Percentiles rank a stretch among this genome's conserved stretches.
These are phyloP conservation scores for Digitaria exilis DNA, from an alignment of 202 grass and related monocot genomes.

Conservation along the genomic window DNA sequence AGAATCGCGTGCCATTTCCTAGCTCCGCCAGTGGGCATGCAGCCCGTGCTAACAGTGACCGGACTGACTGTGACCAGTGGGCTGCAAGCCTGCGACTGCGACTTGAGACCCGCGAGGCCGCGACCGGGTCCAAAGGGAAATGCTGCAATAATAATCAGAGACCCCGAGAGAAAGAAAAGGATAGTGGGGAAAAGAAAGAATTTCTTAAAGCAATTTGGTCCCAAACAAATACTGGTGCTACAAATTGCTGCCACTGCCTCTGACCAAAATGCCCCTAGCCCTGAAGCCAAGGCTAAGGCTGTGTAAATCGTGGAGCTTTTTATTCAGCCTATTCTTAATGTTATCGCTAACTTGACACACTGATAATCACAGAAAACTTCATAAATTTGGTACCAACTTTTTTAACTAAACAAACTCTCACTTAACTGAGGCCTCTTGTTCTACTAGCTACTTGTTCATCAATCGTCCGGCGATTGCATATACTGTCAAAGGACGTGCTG, in stretches of 20 bases:
- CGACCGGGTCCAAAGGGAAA: constrained; percentile 38
- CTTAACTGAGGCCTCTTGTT: too few species aligned
- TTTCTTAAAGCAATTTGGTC: constrained; percentile 50
- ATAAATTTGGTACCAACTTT: too few species aligned
- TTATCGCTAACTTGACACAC: too few species aligned
- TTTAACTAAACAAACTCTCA: too few species aligned
- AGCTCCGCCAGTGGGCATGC: constrained; percentile 26
- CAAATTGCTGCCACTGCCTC: constrained; percentile 1
- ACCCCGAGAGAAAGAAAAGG: constrained; percentile 47
- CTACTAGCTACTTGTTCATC: too few species aligned
- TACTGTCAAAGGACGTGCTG: not conserved
- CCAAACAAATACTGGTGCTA: constrained; percentile 41
- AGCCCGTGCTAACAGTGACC: too few species aligned
- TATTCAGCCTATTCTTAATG: too few species aligned
- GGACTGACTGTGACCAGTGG: constrained; percentile 29
- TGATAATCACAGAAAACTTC: too few species aligned
- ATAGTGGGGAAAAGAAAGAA: constrained; percentile 23
- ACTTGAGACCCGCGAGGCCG: constrained; percentile 30
- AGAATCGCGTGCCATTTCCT: constrained; percentile 36
- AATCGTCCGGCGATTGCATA: too few species aligned
- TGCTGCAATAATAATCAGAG: constrained; percentile 49
- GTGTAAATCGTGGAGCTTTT: too few species aligned
- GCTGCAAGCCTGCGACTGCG: not conserved
- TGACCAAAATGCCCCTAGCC: constrained; percentile 43
- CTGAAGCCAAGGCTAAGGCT: too few species aligned